Evolutionary conservation across 2,329 filamentous ascomycete genomes (phyloP).

Genomic region (Xylaria sp.): DNA sequence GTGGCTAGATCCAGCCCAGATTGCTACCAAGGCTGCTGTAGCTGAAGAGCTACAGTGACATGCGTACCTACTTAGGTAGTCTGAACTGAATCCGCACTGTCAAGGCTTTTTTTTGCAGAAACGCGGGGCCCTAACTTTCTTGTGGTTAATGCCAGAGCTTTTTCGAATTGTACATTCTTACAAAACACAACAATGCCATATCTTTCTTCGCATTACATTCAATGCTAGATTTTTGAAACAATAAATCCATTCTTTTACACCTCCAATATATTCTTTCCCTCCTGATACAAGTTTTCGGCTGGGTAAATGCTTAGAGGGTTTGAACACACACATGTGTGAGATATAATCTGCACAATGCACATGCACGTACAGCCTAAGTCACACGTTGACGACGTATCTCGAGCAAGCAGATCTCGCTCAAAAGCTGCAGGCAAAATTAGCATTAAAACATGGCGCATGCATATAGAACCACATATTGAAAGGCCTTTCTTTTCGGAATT

Average conservation of each 20-base stretch:
- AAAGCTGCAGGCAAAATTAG: not conserved
- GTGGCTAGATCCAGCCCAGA: not conserved
- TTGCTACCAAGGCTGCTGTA: not conserved
- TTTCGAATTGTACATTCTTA: not conserved
- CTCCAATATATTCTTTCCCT: not conserved
- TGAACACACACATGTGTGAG: not conserved
- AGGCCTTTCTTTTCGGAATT: not conserved
- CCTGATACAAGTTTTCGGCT: conserved; percentile 1
- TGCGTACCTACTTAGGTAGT: too few species aligned
- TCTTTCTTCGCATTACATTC: not conserved
- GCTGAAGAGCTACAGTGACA: conserved; percentile 9
- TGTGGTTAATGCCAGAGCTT: too few species aligned
- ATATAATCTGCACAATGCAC: not conserved
- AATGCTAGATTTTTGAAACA: conserved; percentile 1
- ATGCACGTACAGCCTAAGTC: conserved; percentile 11
- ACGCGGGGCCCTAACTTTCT: too few species aligned
- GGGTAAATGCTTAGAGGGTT: conserved; percentile 14
- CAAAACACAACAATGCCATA: not conserved
- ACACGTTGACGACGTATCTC: conserved; percentile 15
- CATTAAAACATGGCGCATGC: too few species aligned
- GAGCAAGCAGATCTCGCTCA: conserved; percentile 5
- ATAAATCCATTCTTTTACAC: not conserved
- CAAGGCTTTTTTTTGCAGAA: conserved; percentile 20
- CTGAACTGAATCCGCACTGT: conserved; percentile 32
- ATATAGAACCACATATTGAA: conserved; percentile 15